Base-by-base conservation (phyloP, 345 rosid species). In the Aethionema arabicum region DNA sequence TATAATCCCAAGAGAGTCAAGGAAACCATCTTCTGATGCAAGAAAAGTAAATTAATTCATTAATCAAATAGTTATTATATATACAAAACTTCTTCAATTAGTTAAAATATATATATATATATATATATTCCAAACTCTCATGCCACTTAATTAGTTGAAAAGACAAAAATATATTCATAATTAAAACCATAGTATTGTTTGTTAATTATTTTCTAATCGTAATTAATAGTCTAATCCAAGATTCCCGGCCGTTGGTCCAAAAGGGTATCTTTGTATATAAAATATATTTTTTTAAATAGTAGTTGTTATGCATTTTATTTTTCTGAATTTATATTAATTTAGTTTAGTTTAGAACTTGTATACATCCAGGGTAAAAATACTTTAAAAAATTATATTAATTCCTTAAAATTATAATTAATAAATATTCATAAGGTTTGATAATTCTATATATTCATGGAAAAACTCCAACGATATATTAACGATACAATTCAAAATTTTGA, bases 1-100 rank as follows among this genome's bases (percentile, higher is more conserved):
- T 50, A 51, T 62, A 69, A 69, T 69, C 68, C 68, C 68, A 69
- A 62, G 68, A 55, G 58, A 69, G 64, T 69, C 68, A 69, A 21
- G 2, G 27, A 21, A 69, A 56, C 43, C 38, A 47, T 54, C 52
- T 47, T 61, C 37, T 53, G 27, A 21, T 21, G 27, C 27, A 21
- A 21, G 27, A 21, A 21, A 21, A 21, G 27, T 1, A 21, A 21
- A 21, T 21, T 21, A 21, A 21, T 21, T 21, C 1, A 21, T 21
- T 21, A n/a, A n/a, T n/a, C n/a, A n/a, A n/a, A n/a, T n/a, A n/a
- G n/a, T n/a, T n/a, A n/a, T n/a, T n/a, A n/a, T n/a, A n/a, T n/a
- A n/a, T n/a, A n/a, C n/a, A n/a, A n/a, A n/a, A n/a, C n/a, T n/a
- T n/a, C n/a, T n/a, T n/a, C n/a, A n/a, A n/a, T n/a, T n/a, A n/a